phyloP scores from a whole-genome alignment of 2,329 filamentous ascomycete species.

The Thielaviopsis musarum region DNA sequence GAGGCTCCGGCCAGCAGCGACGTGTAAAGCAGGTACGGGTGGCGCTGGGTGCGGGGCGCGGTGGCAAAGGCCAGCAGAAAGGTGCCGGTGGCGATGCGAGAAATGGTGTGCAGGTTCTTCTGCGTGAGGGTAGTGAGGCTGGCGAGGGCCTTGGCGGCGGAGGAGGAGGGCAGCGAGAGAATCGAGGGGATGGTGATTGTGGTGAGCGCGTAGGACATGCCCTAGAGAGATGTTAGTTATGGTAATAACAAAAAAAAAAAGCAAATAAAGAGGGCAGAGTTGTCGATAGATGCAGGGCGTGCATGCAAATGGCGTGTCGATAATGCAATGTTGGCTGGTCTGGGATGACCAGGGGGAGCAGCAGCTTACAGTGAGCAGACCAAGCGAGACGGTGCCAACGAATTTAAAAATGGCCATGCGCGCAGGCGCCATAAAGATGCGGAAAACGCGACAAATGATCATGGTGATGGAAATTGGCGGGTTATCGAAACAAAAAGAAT shows the following conservation, averaged over 20 bases:
- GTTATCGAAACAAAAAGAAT: too few relatives aligned
- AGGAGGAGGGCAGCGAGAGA: constrained; percentile 61
- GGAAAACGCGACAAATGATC: constrained; percentile 11
- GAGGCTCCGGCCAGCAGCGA: constrained; percentile 50
- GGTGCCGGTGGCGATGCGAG: constrained; percentile 50
- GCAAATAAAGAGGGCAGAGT: background rate
- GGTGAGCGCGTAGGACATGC: constrained; percentile 72
- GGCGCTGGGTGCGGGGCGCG: constrained; percentile 56
- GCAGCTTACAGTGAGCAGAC: constrained; percentile 63
- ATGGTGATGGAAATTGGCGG: background rate
- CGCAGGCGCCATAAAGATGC: constrained; percentile 41
- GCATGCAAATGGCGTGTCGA: too few relatives aligned
- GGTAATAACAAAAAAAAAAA: background rate
- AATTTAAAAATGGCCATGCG: constrained; percentile 75
- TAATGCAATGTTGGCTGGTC: background rate
- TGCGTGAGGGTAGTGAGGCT: constrained; percentile 47
- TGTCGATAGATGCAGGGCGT: background rate
- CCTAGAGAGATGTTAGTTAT: constrained; percentile 32
- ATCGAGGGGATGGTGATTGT: constrained; percentile 65
- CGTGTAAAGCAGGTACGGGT: constrained; percentile 85
- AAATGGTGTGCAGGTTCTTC: constrained; percentile 49
- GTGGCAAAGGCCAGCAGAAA: constrained; percentile 64
- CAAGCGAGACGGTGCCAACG: constrained; percentile 77
- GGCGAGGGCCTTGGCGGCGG: constrained; percentile 51
- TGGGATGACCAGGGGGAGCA: background rate